phyloP scores from a whole-genome alignment of 1,284 basidiomycete species.

The Mycena sp. region DNA sequence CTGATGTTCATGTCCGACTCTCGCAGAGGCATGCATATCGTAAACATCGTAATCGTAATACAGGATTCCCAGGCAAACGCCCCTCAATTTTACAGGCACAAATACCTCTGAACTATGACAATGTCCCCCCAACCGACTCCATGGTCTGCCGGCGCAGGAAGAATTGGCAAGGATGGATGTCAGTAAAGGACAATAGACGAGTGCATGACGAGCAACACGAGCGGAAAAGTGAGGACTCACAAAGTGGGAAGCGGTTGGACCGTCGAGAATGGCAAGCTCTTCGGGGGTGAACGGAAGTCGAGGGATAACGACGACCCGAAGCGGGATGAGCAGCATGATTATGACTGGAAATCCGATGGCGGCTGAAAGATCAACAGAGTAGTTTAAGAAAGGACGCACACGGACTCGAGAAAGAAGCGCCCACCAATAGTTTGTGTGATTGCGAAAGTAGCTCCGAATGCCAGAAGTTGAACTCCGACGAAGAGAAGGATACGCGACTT shows the following conservation, averaged over 20 bases:
- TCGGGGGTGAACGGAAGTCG: slow-evolving; percentile 80
- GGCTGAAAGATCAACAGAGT: slow-evolving; percentile 51
- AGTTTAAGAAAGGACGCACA: background rate
- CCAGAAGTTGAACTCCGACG: slow-evolving; percentile 81
- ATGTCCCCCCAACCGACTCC: slow-evolving; percentile 63
- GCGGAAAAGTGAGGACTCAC: slow-evolving; percentile 56
- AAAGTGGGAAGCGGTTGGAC: slow-evolving; percentile 85
- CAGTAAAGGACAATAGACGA: too few species aligned
- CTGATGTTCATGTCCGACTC: background rate
- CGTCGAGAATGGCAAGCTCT: slow-evolving; percentile 88
- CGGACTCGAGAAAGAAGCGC: slow-evolving; percentile 33
- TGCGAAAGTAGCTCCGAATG: slow-evolving; percentile 91
- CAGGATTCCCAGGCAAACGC: too few species aligned
- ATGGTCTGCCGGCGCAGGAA: slow-evolving; percentile 52
- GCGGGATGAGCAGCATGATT: slow-evolving; percentile 88
- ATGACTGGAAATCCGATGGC: slow-evolving; percentile 94
- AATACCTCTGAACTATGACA: too few species aligned
- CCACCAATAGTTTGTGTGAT: slow-evolving; percentile 91
- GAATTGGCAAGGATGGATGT: background rate
- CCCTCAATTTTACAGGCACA: too few species aligned
- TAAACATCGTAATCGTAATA: too few species aligned
- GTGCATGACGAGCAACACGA: background rate
- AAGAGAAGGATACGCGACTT: slow-evolving; percentile 84
- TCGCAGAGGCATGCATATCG: too few species aligned
- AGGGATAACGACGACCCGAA: slow-evolving; percentile 81